Percentiles rank a stretch among this genome's conserved stretches.
These are phyloP conservation scores for Blastomyces gilchristii DNA, from an alignment of 2,329 filamentous ascomycete species.

Conservation along the genomic window DNA sequence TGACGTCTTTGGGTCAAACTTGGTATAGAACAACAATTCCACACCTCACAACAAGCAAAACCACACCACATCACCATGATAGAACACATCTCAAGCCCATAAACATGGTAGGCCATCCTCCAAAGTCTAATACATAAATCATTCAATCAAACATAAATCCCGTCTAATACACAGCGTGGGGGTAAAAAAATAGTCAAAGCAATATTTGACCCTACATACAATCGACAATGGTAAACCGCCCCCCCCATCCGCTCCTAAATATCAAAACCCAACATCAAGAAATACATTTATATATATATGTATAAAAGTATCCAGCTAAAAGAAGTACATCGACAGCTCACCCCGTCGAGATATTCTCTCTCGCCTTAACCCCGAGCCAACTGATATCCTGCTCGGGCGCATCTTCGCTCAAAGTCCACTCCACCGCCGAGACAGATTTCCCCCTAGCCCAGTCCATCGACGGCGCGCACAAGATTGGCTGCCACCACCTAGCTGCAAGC, in stretches of 20 bases:
- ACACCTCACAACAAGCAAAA: neutral
- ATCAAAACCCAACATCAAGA: neutral
- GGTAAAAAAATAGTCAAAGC: constrained; percentile 67
- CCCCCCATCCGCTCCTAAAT: neutral
- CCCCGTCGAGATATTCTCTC: constrained; percentile 70
- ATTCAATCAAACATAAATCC: neutral
- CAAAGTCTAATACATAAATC: neutral
- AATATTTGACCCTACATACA: constrained; percentile 90
- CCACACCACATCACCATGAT: neutral
- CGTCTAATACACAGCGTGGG: constrained; percentile 15
- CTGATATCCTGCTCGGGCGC: constrained; percentile 79
- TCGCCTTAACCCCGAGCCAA: constrained; percentile 62
- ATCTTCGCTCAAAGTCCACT: constrained; percentile 70
- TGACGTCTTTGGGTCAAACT: neutral
- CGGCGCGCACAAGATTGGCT: constrained; percentile 74
- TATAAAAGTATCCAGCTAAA: constrained; percentile 18
- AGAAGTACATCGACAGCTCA: constrained; percentile 51
- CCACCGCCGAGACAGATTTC: constrained; percentile 59
- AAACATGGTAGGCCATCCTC: constrained; percentile 19
- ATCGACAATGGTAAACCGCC: constrained; percentile 61
- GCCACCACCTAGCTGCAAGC: constrained; percentile 74
- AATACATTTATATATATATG: constrained; percentile 14
- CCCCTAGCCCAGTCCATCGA: constrained; percentile 69
- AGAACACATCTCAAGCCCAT: neutral
- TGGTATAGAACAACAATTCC: neutral